Conservation (phyloP, 345 rosid genomes). For the Eucalyptus paniculata region DNA sequence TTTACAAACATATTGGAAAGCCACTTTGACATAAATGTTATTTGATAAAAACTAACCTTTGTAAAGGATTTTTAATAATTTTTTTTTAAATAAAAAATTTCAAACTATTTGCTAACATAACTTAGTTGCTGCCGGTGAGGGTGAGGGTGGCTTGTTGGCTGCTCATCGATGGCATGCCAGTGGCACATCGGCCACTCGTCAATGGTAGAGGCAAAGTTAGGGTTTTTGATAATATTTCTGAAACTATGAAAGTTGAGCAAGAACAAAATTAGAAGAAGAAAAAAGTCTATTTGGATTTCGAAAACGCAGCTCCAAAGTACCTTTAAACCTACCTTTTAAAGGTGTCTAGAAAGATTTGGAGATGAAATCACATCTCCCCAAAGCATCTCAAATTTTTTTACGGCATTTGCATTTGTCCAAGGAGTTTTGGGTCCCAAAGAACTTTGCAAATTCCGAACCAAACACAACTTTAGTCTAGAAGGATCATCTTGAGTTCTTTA, state of each 20-base stretch:
- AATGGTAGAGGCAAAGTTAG: not conserved
- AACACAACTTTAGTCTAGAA: not conserved
- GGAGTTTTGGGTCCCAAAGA: not conserved
- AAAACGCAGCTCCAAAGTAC: too few species aligned
- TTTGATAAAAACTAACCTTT: not conserved
- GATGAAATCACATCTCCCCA: not conserved
- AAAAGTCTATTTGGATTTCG: not conserved
- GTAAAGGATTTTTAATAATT: not conserved
- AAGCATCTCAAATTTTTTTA: not conserved
- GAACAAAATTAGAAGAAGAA: not conserved
- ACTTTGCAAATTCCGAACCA: not conserved
- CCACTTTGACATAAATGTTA: not conserved
- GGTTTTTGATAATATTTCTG: not conserved
- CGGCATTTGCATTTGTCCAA: not conserved
- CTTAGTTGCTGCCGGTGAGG: accelerated
- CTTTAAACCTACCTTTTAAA: not conserved
- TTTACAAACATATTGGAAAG: not conserved
- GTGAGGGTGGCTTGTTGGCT: not conserved
- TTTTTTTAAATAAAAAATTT: too few species aligned
- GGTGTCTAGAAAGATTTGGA: not conserved
- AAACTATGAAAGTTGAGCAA: not conserved
- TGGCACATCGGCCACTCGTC: not conserved
- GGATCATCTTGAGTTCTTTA: not conserved
- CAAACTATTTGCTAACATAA: too few species aligned
- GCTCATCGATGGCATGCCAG: not conserved